phyloP scores from a whole-genome alignment of 2,329 filamentous ascomycete species.

The Talaromyces sp. region DNA sequence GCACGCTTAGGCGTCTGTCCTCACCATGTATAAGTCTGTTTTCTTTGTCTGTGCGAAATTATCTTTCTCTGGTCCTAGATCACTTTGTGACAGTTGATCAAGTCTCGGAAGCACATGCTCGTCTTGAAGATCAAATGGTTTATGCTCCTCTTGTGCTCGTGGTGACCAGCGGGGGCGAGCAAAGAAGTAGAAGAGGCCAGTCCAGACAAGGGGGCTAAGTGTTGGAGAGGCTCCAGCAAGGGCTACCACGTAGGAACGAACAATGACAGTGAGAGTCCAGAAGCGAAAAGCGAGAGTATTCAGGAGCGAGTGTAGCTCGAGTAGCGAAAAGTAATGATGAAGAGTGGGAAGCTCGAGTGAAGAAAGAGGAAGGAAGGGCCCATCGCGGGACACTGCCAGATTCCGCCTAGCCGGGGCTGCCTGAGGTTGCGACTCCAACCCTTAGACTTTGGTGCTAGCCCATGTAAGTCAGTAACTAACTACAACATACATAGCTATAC shows the following conservation, averaged over 20 bases:
- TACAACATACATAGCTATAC: no score
- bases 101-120: not conserved
- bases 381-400: conserved; percentile 8
- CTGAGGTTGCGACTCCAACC: conserved; percentile 6
- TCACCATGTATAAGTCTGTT: not conserved
- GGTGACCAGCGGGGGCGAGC: not conserved
- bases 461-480: not conserved
- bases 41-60: not conserved
- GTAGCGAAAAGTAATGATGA: not conserved
- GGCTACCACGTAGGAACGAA: not conserved
- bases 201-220: not conserved
- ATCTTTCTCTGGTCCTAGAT: not conserved
- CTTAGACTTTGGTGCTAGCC: not conserved
- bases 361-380: conserved; percentile 13
- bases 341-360: not conserved
- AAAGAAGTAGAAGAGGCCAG: not conserved
- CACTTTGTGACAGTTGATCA: not conserved
- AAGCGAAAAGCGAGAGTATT: not conserved
- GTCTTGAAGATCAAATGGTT: not conserved
- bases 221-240: not conserved
- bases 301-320: not conserved
- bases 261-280: not conserved
- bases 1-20: not conserved
- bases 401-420: conserved; percentile 8
- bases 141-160: not conserved